A percentile compares a stretch with the other conserved stretches of the same genome.
Conservation (phyloP, 345 rosid genomes). For the Turritis glabra region DNA sequence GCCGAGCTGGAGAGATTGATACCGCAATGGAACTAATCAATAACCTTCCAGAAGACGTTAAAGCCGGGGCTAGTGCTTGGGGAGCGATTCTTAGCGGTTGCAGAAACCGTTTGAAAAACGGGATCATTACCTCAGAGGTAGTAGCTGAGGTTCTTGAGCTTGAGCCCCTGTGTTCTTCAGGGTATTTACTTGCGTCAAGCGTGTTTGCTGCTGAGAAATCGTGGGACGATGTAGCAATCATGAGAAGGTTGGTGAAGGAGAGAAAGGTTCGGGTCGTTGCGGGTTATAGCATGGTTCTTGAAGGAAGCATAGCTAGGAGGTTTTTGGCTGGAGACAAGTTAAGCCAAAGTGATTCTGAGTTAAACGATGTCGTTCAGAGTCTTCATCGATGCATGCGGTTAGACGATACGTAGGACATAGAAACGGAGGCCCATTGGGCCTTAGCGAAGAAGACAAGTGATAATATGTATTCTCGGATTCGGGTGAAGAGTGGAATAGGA, state of each 20-base stretch:
- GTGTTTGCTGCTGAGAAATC: slow-evolving; percentile 52
- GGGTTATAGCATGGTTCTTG: slow-evolving; percentile 61
- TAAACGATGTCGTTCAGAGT: slow-evolving; percentile 34
- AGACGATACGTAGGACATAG: neutral
- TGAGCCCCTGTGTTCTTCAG: slow-evolving; percentile 57
- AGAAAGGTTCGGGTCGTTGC: slow-evolving; percentile 47
- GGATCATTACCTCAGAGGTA: slow-evolving; percentile 41
- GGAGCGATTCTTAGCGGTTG: slow-evolving; percentile 68
- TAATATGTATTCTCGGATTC: neutral
- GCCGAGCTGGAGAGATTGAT: slow-evolving; percentile 64
- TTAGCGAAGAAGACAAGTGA: neutral
- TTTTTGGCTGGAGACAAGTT: slow-evolving; percentile 60
- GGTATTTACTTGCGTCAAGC: slow-evolving; percentile 62
- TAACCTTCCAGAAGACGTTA: slow-evolving; percentile 45
- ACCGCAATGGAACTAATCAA: slow-evolving; percentile 51
- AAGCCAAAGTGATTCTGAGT: slow-evolving; percentile 29
- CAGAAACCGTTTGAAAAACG: slow-evolving; percentile 44
- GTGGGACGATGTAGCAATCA: slow-evolving; percentile 52
- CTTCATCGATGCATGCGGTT: slow-evolving; percentile 44
- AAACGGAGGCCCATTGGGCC: neutral
- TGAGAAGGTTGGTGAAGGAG: slow-evolving; percentile 61
- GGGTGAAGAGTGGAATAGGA: neutral
- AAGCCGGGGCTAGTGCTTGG: slow-evolving; percentile 60
- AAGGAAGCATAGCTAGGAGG: slow-evolving; percentile 38
- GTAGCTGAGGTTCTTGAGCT: slow-evolving; percentile 51